Conservation (phyloP, 192 early-diverging fungal genomes). For the Paraglomus brasilianum region DNA sequence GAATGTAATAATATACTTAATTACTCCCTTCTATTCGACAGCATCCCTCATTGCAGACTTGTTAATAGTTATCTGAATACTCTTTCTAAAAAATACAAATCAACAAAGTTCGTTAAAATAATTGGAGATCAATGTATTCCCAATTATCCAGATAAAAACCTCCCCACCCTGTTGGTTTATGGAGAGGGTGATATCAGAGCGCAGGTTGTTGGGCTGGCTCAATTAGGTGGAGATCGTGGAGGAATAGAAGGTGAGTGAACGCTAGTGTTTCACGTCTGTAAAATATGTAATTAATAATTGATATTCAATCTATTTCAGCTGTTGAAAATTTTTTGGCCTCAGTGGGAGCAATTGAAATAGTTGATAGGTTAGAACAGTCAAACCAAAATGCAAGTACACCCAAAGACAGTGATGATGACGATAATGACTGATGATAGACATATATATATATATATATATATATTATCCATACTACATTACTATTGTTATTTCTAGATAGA, state of each 20-base stretch:
- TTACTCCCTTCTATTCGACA: slow-evolving; percentile 50
- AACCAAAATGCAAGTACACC: slow-evolving; percentile 3
- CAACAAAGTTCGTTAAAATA: slow-evolving; percentile 94
- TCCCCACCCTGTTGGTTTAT: slow-evolving; percentile 92
- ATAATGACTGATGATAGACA: neutral
- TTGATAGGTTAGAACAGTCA: neutral
- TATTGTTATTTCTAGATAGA: too few relatives aligned
- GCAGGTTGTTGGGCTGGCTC: slow-evolving; percentile 79
- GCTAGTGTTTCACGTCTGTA: too few relatives aligned
- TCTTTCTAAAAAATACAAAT: slow-evolving; percentile 71
- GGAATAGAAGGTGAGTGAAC: slow-evolving; percentile 57
- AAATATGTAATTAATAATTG: neutral
- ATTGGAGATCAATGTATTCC: slow-evolving; percentile 91
- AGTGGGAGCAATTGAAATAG: slow-evolving; percentile 13
- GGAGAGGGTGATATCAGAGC: slow-evolving; percentile 79
- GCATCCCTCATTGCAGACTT: slow-evolving; percentile 82
- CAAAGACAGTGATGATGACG: slow-evolving; percentile 3
- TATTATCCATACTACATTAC: neutral
- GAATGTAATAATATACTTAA: neutral
- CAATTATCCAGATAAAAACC: slow-evolving; percentile 88
- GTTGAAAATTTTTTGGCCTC: slow-evolving; percentile 26
- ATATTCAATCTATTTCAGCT: neutral
- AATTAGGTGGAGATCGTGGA: slow-evolving; percentile 79
- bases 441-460: neutral
- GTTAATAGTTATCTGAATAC: slow-evolving; percentile 73